A percentile compares a stretch with the other conserved stretches of the same genome.
These are phyloP conservation scores for Cryptococcus maquisensis DNA, from an alignment of 1,284 basidiomycete genomes.

Conservation along the genomic window DNA sequence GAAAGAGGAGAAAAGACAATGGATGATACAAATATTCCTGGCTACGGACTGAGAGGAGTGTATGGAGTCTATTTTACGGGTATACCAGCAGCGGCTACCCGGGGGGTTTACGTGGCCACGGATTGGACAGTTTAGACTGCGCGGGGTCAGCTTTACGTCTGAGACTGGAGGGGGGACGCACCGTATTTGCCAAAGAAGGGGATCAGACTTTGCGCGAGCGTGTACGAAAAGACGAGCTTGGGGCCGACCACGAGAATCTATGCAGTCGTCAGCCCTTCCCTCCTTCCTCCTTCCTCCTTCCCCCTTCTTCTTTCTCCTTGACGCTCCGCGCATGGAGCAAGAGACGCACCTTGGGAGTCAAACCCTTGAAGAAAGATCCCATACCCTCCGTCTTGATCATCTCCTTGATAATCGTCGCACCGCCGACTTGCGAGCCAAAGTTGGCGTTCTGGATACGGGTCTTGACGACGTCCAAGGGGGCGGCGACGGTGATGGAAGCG, in stretches of 20 bases:
- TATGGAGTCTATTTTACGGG: not conserved
- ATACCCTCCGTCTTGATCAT: constrained; percentile 82
- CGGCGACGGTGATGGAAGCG: constrained; percentile 91
- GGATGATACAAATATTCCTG: not conserved
- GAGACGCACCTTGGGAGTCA: constrained; percentile 83
- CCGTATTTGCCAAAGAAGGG: constrained; percentile 85
- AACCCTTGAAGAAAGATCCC: constrained; percentile 90
- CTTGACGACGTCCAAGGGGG: constrained; percentile 94
- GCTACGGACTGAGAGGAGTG: too few species aligned
- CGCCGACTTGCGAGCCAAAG: constrained; percentile 83
- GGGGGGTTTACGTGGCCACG: not conserved
- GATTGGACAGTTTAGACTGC: not conserved
- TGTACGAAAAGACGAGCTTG: constrained; percentile 97
- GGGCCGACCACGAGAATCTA: constrained; percentile 95
- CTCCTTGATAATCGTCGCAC: constrained; percentile 80
- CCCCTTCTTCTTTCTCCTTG: not conserved
- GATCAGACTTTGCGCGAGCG: constrained; percentile 92
- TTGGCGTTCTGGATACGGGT: constrained; percentile 97
- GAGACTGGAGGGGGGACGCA: constrained; percentile 13
- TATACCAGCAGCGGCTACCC: too few species aligned
- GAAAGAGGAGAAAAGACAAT: not conserved
- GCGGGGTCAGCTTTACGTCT: not conserved
- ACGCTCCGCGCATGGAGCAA: too few species aligned
- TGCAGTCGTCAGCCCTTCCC: not conserved
- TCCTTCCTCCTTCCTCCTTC: not conserved